Evolutionary conservation across 2,329 filamentous ascomycete species (phyloP).

Genomic region (Colletotrichum sp.): DNA sequence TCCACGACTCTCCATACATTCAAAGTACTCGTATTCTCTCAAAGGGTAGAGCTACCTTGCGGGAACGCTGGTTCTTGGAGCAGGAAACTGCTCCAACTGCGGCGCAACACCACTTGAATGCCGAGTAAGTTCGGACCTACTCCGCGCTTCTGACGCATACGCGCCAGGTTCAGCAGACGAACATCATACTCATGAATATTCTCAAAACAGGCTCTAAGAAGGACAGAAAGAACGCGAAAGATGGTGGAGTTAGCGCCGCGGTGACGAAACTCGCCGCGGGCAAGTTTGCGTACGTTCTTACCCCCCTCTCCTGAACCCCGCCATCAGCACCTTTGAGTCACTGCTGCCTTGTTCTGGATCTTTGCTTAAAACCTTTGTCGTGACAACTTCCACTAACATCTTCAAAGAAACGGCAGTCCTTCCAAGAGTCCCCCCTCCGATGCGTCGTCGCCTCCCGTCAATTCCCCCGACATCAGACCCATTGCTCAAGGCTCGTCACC

Average conservation of each 20-base stretch:
- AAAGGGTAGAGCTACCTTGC: constrained; percentile 18
- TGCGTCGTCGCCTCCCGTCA: constrained; percentile 43
- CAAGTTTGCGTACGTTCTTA: constrained; percentile 54
- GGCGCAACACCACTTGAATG: constrained; percentile 23
- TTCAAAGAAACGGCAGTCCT: constrained; percentile 33
- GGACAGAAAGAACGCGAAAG: constrained; percentile 60
- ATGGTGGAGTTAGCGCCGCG: constrained; percentile 56
- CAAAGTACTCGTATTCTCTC: background rate
- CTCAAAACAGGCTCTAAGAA: constrained; percentile 49
- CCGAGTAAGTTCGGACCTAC: constrained; percentile 20
- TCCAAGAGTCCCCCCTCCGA: constrained; percentile 33
- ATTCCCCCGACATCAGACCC: constrained; percentile 52
- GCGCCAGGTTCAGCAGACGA: background rate
- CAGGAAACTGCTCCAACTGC: constrained; percentile 24
- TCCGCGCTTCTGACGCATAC: background rate
- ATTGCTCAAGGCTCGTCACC: constrained; percentile 32
- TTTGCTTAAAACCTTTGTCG: constrained; percentile 27
- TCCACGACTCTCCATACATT: background rate
- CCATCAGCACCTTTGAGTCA: constrained; percentile 30
- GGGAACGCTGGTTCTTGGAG: constrained; percentile 20
- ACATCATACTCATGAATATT: background rate
- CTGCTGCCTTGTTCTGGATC: constrained; percentile 15
- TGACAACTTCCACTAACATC: constrained; percentile 11
- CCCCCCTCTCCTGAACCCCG: background rate
- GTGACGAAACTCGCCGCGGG: constrained; percentile 57